Percentiles rank a stretch among this genome's conserved stretches.
These are phyloP conservation scores for Aspergillus homomorphus DNA, from an alignment of 495 filamentous ascomycete genomes.

Conservation along the genomic window DNA sequence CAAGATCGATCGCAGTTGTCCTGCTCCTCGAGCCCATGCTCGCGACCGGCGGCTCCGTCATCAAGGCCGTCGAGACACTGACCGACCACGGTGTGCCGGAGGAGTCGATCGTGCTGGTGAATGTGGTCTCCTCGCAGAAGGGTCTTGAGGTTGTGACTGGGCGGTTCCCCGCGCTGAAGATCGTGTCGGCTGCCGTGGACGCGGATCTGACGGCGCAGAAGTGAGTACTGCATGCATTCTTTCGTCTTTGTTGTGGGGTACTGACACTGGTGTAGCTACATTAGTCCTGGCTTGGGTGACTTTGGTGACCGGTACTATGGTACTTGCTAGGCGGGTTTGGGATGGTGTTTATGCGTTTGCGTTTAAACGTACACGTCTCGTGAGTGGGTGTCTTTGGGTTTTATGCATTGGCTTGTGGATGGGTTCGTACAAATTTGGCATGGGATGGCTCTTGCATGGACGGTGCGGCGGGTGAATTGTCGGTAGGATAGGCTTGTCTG, in stretches of 20 bases:
- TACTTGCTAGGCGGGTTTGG: slow-evolving; percentile 3
- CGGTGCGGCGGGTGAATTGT: not conserved
- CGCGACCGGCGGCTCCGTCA: slow-evolving; percentile 22
- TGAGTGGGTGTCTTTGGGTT: not conserved
- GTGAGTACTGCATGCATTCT: slow-evolving; percentile 11
- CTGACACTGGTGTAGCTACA: slow-evolving; percentile 13
- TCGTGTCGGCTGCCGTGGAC: slow-evolving; percentile 23
- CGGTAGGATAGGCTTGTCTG: no score
- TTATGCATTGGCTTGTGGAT: not conserved
- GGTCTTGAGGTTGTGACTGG: slow-evolving; percentile 15
- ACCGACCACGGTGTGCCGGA: slow-evolving; percentile 14
- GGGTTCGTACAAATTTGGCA: not conserved
- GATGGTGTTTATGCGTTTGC: not conserved
- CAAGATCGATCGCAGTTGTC: slow-evolving; percentile 16
- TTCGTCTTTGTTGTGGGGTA: not conserved
- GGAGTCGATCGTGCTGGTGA: slow-evolving; percentile 22
- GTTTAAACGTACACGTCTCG: not conserved
- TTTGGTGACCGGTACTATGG: slow-evolving; percentile 26
- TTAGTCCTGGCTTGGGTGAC: slow-evolving; percentile 22
- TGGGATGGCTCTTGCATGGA: not conserved
- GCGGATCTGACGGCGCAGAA: slow-evolving; percentile 16
- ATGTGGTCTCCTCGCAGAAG: slow-evolving; percentile 17
- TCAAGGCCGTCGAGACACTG: slow-evolving; percentile 18
- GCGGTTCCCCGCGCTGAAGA: slow-evolving; percentile 13
- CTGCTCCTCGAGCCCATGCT: slow-evolving; percentile 26